Base-by-base conservation (phyloP, 2,329 filamentous ascomycete genomes). In the Sporothrix protearum region DNA sequence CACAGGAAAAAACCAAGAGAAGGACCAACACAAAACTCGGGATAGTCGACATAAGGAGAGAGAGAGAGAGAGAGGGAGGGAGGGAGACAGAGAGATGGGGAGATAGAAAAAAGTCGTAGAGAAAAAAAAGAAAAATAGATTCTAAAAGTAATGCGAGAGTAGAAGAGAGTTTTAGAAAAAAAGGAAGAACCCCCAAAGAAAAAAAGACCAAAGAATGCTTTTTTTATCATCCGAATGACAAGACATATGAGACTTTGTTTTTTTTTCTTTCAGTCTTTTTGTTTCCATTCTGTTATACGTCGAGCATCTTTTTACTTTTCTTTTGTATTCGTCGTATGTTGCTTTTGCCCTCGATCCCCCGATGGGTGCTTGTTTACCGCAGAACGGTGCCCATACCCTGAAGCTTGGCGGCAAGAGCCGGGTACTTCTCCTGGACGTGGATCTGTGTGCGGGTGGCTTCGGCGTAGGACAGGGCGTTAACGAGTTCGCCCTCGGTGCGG, bases 361-460 rank as follows among this genome's bases (percentile, higher is more conserved):
- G 2, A 4, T 30, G 14, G 45, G 47, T 59, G 39, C 1, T 47
- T 22, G 14, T 72, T 75, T 78, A 80, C 73, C 76, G 76, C 59
- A 78, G 70, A 19, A 75, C 76, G 22, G 73, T 75, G 68, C 73
- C 76, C 77, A 90, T 89, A 70, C 85, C 85, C 75, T 89, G 86
- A 75, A 95, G 85, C 80, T 91, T 91, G 73, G 87, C 88, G 16
- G 91, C 91, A 69, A 96, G 85, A 80, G 93, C 89, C 53, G 92
- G 92, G 79, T 95, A 95, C 82, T 93, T 93, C 82, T 94, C 91
- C 79, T 93, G 92, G 19, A 96, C 92, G 83, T 97, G 92, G 74
- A 99, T 88, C 82, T 99, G 96, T 74, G 96, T 98, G 78, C 96
- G 88, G 51, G 96, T 98, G 25, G 96, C 96, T 82, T 99, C 96